Base-by-base conservation (phyloP, 192 early-diverging fungal genomes). In the Rhizophagus prolifer region DNA sequence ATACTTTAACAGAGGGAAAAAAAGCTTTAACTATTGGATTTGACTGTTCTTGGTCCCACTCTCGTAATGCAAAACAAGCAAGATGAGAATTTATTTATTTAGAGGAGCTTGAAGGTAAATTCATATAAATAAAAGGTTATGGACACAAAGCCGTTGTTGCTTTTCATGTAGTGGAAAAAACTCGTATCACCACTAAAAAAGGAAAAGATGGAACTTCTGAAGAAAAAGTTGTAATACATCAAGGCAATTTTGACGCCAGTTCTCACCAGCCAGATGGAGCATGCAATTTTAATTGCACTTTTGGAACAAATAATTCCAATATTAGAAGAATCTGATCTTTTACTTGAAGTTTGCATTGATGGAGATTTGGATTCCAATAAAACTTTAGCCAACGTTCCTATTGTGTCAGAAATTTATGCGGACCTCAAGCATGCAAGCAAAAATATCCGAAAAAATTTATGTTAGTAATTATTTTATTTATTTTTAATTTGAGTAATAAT, bases 181-280 rank as follows among this genome's bases (percentile, higher is more conserved):
- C 23, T 4, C 60, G 3, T 34, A 34, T 34, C 0, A 38, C 0
- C 4, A 62, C 10, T 2, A 62, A 26, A n/a, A 66, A 66, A 66
- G 2, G 31, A 34, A 28, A 28, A 38, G 6, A 72, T 44, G 41
- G 10, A 34, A 34, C 31, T 34, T 3, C 31, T 2, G 0, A 58
- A 58, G 16, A 21, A 3, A 28, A 26, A n/a, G n/a, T 59, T 72
- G 34, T 58, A 8, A 34, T 34, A 34, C 10, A 12, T 3, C 3
- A 72, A 4, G 50, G 28, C 10, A 50, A 72, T 34, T 72, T 72
- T 58, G 70, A 72, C 14, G 31, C 31, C 31, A 34, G 31, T n/a
- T 31, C 34, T 72, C 70, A 9, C 12, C n/a, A n/a, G 30, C 14
- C 46, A 58, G 16, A 72, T 72, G 28, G 70, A 72, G 31, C 26